Evolutionary conservation across 805 yeast species (phyloP), one percentile per base, ranked within the genome.

Genomic region (Saccharomycopsis microspora): DNA sequence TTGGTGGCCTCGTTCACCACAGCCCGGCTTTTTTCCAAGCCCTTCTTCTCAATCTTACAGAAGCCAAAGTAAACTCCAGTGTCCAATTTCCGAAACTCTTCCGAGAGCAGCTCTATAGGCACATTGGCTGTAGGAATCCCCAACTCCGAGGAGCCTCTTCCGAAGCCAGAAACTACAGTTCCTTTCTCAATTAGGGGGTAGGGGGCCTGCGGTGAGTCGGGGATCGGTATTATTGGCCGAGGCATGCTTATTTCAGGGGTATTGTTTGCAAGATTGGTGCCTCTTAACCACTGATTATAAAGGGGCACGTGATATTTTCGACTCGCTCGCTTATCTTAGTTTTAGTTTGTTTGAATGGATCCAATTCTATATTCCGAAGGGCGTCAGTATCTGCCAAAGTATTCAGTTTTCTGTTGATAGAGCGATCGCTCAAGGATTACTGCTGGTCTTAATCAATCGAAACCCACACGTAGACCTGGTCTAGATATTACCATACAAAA

Each of bases 111-210:
- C 3, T 67, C 69, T 3, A 85, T 74, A 1, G 86, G 83, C 4
- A 90, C 75, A 58, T 90, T 90, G 5, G 97, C 97, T 0, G 99
- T 93, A 2, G 98, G 98, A 41, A 88, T 83, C 0, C 97, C 97
- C 39, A 93, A 70, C 56, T 87, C 96, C 0, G 93, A 64, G 0
- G 97, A 86, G 0, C 99, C 99, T 47, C 99, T 74, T 4, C 98
- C 99, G 64, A 86, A 93, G 0, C 99, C 98, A 32, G 89, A 71
- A 19, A 80, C 70, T 31, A 85, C 72, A 32, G 67, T 66, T 9
- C 80, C 66, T 10, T 60, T 64, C 4, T 70, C 64, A 3, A 70
- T 62, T 0, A 72, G 68, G 0, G 89, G 89, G 35, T 57, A 69
- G 5, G 78, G 76, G 0, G 67, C 52, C 5, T 47, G 43, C 3